phyloP scores from a whole-genome alignment of 176 grass and related monocot genomes.

The Carex parvula region DNA sequence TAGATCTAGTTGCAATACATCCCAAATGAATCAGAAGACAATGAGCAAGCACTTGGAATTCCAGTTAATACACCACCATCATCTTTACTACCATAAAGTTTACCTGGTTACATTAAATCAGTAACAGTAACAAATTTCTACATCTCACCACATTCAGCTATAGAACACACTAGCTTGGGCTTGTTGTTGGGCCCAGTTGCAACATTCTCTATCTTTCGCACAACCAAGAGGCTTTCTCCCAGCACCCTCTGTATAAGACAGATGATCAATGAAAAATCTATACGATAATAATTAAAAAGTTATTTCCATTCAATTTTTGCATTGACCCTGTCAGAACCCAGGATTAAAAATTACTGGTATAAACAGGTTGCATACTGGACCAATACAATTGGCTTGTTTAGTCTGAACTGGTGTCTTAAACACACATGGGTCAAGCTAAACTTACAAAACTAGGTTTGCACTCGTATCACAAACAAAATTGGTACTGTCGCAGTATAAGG shows the following conservation, averaged over 20 bases:
- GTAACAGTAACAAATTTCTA: slow-evolving; percentile 33
- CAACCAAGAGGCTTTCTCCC: slow-evolving; percentile 68
- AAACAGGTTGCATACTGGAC: neutral
- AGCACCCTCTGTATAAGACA: slow-evolving; percentile 60
- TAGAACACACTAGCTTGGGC: slow-evolving; percentile 75
- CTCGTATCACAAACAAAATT: neutral
- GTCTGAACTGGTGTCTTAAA: neutral
- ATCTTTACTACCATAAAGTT: neutral
- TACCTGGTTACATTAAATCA: slow-evolving; percentile 2
- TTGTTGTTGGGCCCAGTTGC: slow-evolving; percentile 86
- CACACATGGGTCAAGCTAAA: neutral
- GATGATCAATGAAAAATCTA: neutral
- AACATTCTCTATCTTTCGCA: slow-evolving; percentile 89
- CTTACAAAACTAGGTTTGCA: neutral
- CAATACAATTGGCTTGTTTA: neutral
- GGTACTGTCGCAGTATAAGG: neutral
- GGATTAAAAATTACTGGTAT: neutral
- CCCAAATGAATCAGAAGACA: neutral
- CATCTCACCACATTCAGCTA: slow-evolving; percentile 91
- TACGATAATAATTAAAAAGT: neutral
- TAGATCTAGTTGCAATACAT: neutral
- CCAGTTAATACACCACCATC: neutral
- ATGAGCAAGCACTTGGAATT: neutral
- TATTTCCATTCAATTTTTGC: neutral
- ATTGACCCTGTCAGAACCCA: neutral